Conservation (phyloP, 163 green algal species). For the Prototheca wickerhamii region DNA sequence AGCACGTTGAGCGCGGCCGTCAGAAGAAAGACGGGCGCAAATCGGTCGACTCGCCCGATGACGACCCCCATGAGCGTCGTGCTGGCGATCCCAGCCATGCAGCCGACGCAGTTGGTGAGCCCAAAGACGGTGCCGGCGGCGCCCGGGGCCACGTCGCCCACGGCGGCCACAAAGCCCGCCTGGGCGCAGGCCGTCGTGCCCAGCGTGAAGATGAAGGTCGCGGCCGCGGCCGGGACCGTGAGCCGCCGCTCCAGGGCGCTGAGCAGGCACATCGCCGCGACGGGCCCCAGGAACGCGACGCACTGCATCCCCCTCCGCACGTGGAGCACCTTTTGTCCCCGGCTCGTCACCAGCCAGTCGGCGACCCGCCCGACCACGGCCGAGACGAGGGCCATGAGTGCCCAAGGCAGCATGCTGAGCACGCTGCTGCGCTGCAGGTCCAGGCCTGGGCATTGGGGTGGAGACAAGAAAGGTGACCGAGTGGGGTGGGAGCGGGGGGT, state of each 20-base stretch:
- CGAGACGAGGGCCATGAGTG: slow-evolving; percentile 74
- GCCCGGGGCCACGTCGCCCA: slow-evolving; percentile 75
- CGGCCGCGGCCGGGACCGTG: slow-evolving; percentile 38
- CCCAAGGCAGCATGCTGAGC: slow-evolving; percentile 79
- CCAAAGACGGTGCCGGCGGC: slow-evolving; percentile 78
- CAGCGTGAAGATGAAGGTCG: slow-evolving; percentile 61
- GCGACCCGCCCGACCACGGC: slow-evolving; percentile 40
- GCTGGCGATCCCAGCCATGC: slow-evolving; percentile 55
- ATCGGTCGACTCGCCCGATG: slow-evolving; percentile 64
- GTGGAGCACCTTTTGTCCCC: slow-evolving; percentile 7
- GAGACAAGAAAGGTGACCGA: no score
- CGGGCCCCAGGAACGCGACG: slow-evolving; percentile 66
- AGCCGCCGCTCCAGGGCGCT: slow-evolving; percentile 35
- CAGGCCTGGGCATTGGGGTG: slow-evolving; percentile 54
- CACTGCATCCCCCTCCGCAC: slow-evolving; percentile 55
- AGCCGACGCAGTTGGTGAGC: slow-evolving; percentile 85
- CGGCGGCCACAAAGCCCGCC: slow-evolving; percentile 85
- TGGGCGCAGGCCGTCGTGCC: slow-evolving; percentile 67
- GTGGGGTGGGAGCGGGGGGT: no score
- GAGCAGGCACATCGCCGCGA: slow-evolving; percentile 59
- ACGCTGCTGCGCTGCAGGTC: slow-evolving; percentile 61
- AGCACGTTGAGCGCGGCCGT: slow-evolving; percentile 65
- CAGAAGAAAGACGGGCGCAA: slow-evolving; percentile 64
- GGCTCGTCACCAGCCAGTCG: slow-evolving; percentile 27
- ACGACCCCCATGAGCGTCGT: slow-evolving; percentile 56